These are phyloP conservation scores for Globisporangium radiosum DNA, from an alignment of 352 stramenopile species.

Conservation along the genomic window DNA sequence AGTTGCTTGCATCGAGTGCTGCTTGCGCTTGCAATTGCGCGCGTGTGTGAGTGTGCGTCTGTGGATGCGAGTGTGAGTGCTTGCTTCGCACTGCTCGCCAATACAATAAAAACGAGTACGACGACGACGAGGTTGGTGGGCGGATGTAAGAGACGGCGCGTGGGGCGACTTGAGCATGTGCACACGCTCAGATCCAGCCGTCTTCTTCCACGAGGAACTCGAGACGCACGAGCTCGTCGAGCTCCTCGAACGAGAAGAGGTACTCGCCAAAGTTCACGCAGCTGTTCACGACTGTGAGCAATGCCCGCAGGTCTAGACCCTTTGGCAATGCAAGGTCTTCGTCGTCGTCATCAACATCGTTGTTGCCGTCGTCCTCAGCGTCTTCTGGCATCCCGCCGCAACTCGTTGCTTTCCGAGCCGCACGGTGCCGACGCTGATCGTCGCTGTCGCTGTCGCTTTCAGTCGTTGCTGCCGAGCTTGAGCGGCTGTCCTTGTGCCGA, in stretches of 20 bases:
- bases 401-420: slow-evolving; percentile 15
- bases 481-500: slow-evolving; percentile 36
- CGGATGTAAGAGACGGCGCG: neutral
- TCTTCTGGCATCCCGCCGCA: slow-evolving; percentile 13
- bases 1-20: neutral
- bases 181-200: slow-evolving; percentile 58
- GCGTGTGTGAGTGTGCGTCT: neutral
- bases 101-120: neutral
- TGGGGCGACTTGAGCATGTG: neutral
- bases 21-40: neutral
- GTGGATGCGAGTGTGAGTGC: neutral
- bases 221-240: slow-evolving; percentile 61
- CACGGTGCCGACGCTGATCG: slow-evolving; percentile 16
- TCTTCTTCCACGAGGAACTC: slow-evolving; percentile 81
- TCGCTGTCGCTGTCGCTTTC: slow-evolving; percentile 55
- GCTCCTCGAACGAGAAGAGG: slow-evolving; percentile 43
- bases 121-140: neutral
- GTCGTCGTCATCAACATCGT: slow-evolving; percentile 25
- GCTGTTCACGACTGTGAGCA: slow-evolving; percentile 28
- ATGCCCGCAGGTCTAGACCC: slow-evolving; percentile 15
- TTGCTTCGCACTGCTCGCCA: neutral
- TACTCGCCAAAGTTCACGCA: slow-evolving; percentile 32
- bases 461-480: slow-evolving; percentile 45
- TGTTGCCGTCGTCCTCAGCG: slow-evolving; percentile 20
- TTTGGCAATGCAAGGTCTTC: slow-evolving; percentile 14